Evolutionary conservation across 805 yeast species (phyloP).

Genomic region (Cyberlindnera bimundalis): DNA sequence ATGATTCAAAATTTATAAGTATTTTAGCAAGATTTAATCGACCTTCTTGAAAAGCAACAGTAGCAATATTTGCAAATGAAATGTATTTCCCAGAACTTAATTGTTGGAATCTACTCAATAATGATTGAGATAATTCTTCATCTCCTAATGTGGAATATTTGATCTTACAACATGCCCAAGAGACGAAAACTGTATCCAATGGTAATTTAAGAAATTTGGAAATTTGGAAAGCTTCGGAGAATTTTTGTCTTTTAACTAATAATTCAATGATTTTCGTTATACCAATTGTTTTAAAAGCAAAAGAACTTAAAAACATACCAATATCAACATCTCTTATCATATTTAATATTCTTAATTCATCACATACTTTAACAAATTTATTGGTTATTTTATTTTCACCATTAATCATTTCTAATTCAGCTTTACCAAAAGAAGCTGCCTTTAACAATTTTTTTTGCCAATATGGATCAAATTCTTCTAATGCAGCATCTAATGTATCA

Average conservation of each 20-base stretch:
- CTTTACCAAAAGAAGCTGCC: conserved; percentile 87
- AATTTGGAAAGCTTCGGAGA: conserved; percentile 60
- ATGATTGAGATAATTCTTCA: conserved; percentile 46
- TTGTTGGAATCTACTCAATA: conserved; percentile 44
- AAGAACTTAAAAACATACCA: conserved; percentile 66
- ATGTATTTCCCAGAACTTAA: conserved; percentile 36
- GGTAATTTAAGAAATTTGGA: conserved; percentile 48
- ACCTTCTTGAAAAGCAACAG: conserved; percentile 78
- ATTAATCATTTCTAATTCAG: conserved; percentile 35
- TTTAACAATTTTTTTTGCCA: conserved; percentile 78
- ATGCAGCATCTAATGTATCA: conserved; percentile 69
- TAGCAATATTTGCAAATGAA: conserved; percentile 57
- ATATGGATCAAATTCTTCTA: conserved; percentile 69
- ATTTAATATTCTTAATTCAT: conserved; percentile 64
- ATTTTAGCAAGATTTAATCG: conserved; percentile 62
- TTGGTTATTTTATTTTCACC: conserved; percentile 38
- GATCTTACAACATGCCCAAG: conserved; percentile 81
- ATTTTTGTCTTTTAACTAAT: conserved; percentile 56
- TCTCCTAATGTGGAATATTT: conserved; percentile 54
- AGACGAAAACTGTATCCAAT: conserved; percentile 52
- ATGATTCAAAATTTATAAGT: conserved; percentile 62
- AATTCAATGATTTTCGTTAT: conserved; percentile 53
- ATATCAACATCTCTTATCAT: conserved; percentile 58
- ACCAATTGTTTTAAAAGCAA: conserved; percentile 49
- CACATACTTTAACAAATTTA: conserved; percentile 56